Base-by-base conservation (phyloP, 371 early-diverging fungal genomes). In the Circinella minor region DNA sequence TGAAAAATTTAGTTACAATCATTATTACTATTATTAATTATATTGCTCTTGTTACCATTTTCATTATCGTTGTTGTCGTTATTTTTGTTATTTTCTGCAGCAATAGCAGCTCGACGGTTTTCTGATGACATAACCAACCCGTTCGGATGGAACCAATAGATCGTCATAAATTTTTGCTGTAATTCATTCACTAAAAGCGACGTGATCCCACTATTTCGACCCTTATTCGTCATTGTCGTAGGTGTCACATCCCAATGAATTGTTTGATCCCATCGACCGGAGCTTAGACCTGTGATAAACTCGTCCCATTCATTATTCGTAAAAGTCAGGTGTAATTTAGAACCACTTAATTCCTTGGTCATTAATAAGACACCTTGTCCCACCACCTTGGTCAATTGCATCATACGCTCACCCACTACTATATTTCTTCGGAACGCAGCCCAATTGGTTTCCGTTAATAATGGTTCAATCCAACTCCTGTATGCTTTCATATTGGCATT, bases 251-350 rank as follows among this genome's bases (percentile, higher is more conserved):
- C 69, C 79, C 79, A 79, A 36, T 79, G 70, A 61, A 78, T 67
- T 7, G 77, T 74, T 17, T 73, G 61, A 63, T 82, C 80, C 80
- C 82, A 82, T 51, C 64, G 63, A 11, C 77, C 79, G 11, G 72
- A 72, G 34, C 65, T 69, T 1, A 84, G 65, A 1, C 84, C 82
- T 4, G 71, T 73, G 27, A 82, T 76, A 46, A 84, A 84, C 36
- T 80, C 84, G 36, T 84, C 84, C 84, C 84, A 84, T 60, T 84
- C 84, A 43, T 78, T 78, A 38, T 84, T 84, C 7, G 84, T 84
- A 64, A 84, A 84, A 9, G 84, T 84, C 55, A 84, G 59, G 47
- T 84, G 84, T 14, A 84, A 62, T 59, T 84, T 84, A 18, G 82
- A 82, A 14, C 84, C 84, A 59, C 81, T 80, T 20, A 82, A 62